Evolutionary conservation across 1,284 basidiomycete species (phyloP).

Genomic region (Apiotrichum siamense): DNA sequence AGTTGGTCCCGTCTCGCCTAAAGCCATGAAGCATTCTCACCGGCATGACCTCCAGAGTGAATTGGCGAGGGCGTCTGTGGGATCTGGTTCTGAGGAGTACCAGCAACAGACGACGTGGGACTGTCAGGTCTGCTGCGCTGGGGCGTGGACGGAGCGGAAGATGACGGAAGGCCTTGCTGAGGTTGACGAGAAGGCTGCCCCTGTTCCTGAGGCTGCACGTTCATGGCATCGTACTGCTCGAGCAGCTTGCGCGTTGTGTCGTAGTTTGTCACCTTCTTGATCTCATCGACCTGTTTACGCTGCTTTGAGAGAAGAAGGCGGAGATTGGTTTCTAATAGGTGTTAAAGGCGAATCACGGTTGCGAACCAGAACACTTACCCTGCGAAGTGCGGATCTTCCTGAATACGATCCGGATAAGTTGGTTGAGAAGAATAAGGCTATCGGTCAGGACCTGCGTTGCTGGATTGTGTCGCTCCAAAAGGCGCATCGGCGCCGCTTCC

Average conservation of each 20-base stretch:
- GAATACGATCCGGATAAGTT: constrained; percentile 83
- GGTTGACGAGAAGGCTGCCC: background rate
- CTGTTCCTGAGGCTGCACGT: background rate
- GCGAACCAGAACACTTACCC: constrained; percentile 53
- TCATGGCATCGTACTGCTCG: constrained; percentile 73
- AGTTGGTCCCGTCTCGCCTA: too few relatives aligned
- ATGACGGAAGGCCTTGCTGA: background rate
- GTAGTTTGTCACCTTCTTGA: constrained; percentile 96
- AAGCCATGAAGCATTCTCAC: constrained; percentile 22
- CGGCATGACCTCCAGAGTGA: constrained; percentile 19
- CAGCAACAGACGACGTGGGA: constrained; percentile 38
- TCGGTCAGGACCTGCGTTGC: background rate
- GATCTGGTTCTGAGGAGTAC: constrained; percentile 24
- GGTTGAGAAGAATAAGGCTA: constrained; percentile 63
- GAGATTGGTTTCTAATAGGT: constrained; percentile 67
- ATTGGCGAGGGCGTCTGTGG: background rate
- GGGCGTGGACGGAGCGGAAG: background rate
- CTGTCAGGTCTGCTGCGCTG: background rate
- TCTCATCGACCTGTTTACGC: constrained; percentile 83
- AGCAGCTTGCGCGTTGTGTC: constrained; percentile 84
- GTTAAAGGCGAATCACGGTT: background rate
- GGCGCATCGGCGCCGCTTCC: too few relatives aligned
- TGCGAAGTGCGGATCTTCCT: constrained; percentile 74
- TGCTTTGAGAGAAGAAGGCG: constrained; percentile 70
- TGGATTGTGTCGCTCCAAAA: background rate